phyloP scores from a whole-genome alignment of 352 stramenopile species.

The Phytophthora foliorum region DNA sequence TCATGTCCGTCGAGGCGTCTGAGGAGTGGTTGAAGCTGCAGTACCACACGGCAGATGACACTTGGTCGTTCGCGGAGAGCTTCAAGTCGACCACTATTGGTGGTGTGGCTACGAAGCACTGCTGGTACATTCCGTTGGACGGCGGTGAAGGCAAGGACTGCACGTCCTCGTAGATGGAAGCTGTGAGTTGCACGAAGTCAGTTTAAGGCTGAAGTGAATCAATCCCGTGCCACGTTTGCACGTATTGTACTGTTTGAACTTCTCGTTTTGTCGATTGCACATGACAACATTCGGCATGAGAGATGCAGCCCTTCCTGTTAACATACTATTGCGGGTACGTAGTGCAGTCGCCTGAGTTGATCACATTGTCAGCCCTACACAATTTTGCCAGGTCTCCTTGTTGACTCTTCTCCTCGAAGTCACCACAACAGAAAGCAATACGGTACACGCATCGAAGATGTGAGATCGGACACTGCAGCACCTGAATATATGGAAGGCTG shows the following conservation, averaged over 20 bases:
- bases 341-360: too few relatives aligned
- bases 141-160: constrained; percentile 47
- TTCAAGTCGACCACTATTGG: constrained; percentile 57
- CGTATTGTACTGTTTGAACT: neutral
- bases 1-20: constrained; percentile 71
- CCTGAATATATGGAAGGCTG: too few relatives aligned
- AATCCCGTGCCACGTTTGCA: neutral
- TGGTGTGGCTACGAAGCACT: constrained; percentile 76
- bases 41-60: constrained; percentile 75
- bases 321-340: too few relatives aligned
- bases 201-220: constrained; percentile 2
- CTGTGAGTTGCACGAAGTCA: constrained; percentile 1
- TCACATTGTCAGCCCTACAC: too few relatives aligned
- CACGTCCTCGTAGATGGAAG: constrained; percentile 18
- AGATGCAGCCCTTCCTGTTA: too few relatives aligned
- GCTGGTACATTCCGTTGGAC: constrained; percentile 75
- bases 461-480: too few relatives aligned
- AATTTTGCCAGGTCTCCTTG: too few relatives aligned
- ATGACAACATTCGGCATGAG: neutral
- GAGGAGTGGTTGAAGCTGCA: constrained; percentile 77
- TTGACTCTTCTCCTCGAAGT: neutral
- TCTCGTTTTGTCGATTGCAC: neutral
- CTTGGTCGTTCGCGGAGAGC: constrained; percentile 67
- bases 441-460: too few relatives aligned
- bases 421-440: neutral